Percentiles rank a stretch among this genome's conserved stretches.
Conservation (phyloP, 1,139 yeast genomes). For the Pneumocystis sp. region DNA sequence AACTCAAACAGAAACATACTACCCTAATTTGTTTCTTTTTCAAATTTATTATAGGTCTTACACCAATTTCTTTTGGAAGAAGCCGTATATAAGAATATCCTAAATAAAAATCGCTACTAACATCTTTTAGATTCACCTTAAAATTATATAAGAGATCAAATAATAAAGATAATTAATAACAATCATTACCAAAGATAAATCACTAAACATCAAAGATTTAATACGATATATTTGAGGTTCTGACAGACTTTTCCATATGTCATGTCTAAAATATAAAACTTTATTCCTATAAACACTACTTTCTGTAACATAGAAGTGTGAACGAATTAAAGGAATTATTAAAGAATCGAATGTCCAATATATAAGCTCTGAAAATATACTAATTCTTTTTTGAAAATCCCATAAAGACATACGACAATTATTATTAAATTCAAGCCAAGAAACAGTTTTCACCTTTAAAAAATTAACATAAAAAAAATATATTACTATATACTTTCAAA, state of each 20-base stretch:
- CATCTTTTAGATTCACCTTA: background rate
- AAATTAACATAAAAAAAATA: background rate
- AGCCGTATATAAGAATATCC: conserved; percentile 17
- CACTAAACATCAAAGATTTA: conserved; percentile 15
- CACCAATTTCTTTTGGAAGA: conserved; percentile 20
- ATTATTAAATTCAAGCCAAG: background rate
- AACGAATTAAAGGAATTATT: conserved; percentile 34
- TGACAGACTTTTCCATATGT: conserved; percentile 40
- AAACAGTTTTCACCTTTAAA: conserved; percentile 36
- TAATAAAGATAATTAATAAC: conserved; percentile 14
- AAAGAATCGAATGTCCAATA: conserved; percentile 44
- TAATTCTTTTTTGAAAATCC: conserved; percentile 17
- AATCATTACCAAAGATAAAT: conserved; percentile 6
- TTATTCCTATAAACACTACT: conserved; percentile 29
- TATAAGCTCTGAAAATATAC: conserved; percentile 31
- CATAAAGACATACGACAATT: conserved; percentile 4
- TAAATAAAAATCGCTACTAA: background rate
- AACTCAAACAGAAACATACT: background rate
- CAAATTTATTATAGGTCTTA: conserved; percentile 19
- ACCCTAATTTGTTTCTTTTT: conserved; percentile 11
- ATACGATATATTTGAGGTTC: conserved; percentile 15
- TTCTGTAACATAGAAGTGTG: conserved; percentile 58
- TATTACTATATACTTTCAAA: conserved; percentile 19
- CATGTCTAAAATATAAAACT: conserved; percentile 42
- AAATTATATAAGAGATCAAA: background rate